phyloP scores from a whole-genome alignment of 2,329 filamentous ascomycete species.

The Lasiodiplodia sp. region DNA sequence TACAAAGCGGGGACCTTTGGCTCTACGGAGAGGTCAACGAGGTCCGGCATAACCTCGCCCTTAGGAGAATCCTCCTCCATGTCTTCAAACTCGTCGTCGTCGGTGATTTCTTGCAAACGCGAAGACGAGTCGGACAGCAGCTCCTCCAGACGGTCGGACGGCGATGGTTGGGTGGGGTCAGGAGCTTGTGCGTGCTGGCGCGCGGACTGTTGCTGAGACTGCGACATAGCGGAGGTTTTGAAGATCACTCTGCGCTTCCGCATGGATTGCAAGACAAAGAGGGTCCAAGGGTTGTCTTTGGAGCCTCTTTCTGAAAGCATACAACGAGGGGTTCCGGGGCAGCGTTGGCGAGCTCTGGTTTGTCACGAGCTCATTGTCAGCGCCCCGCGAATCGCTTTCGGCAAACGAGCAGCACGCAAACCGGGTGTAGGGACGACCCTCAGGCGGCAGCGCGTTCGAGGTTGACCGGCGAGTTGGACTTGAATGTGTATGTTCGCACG shows the following conservation, averaged over 20 bases:
- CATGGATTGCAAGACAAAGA: conserved; percentile 29
- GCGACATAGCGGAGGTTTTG: conserved; percentile 21
- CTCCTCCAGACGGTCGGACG: conserved; percentile 28
- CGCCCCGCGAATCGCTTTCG: conserved; percentile 19
- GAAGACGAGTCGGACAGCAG: conserved; percentile 27
- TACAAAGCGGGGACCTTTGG: conserved; percentile 41
- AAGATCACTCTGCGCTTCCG: conserved; percentile 26
- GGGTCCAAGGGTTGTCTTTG: conserved; percentile 22
- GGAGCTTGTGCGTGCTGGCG: conserved; percentile 23
- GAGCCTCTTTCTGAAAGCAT: conserved; percentile 23
- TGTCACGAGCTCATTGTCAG: conserved; percentile 28
- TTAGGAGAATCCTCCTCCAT: conserved; percentile 36
- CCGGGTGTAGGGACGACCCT: background rate
- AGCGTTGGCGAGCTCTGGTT: conserved; percentile 11
- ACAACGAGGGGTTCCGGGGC: conserved; percentile 1
- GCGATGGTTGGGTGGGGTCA: conserved; percentile 35
- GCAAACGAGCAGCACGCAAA: conserved; percentile 11
- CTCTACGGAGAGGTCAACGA: conserved; percentile 30
- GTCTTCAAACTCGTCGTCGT: conserved; percentile 47
- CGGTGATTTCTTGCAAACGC: conserved; percentile 48
- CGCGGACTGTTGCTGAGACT: background rate
- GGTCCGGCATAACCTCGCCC: conserved; percentile 22
- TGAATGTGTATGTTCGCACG: conserved; percentile 13
- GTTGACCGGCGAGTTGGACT: background rate
- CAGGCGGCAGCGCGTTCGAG: background rate